Conservation (phyloP, 371 early-diverging fungal species). For the Zancudomyces culisetae region DNA sequence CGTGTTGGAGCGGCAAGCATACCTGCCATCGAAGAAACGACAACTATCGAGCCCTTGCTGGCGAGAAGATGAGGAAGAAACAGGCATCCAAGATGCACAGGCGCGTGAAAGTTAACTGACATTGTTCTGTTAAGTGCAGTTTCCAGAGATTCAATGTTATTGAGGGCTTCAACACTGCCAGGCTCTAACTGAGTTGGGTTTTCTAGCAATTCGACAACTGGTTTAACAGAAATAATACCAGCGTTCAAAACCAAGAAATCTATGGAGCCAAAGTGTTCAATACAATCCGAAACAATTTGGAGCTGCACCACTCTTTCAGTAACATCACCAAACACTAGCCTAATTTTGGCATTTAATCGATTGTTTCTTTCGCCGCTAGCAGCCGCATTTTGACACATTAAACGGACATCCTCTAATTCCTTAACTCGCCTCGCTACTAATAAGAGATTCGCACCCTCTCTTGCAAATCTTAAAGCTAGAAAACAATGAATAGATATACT, state of each 20-base stretch:
- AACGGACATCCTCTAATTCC: conserved; percentile 29
- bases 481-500: not conserved
- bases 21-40: conserved; percentile 67
- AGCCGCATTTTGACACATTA: too few species aligned
- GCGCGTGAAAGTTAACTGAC: conserved; percentile 41
- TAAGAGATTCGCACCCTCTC: conserved; percentile 41
- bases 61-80: conserved; percentile 37
- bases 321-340: conserved; percentile 8
- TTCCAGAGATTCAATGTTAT: conserved; percentile 3
- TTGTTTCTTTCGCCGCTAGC: conserved; percentile 25
- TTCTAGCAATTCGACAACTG: not conserved
- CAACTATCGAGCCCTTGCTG: conserved; percentile 36
- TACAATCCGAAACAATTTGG: not conserved
- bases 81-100: conserved; percentile 33
- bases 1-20: conserved; percentile 64
- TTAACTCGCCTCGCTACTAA: conserved; percentile 42
- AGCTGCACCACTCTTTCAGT: conserved; percentile 2
- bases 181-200: not conserved
- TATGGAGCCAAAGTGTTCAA: not conserved
- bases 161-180: not conserved
- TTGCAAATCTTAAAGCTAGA: conserved; percentile 45
- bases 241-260: conserved; percentile 23
- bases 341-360: conserved; percentile 7
- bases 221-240: conserved; percentile 17
- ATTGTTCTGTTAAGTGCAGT: conserved; percentile 27